Evolutionary conservation across 768 basidiomycete genomes (phyloP).

Genomic region (Paxillus involutus): DNA sequence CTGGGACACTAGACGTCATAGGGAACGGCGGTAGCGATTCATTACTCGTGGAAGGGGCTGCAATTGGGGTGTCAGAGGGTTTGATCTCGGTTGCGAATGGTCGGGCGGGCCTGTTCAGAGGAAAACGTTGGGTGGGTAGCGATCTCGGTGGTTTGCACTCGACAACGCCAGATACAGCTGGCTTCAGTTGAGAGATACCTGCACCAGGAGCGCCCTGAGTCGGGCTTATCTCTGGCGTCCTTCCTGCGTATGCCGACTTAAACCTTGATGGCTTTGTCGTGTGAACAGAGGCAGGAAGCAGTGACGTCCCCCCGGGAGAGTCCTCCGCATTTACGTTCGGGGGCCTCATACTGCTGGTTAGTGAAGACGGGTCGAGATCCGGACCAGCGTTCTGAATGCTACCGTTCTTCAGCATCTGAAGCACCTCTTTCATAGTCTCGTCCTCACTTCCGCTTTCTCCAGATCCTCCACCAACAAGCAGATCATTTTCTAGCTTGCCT

Average conservation of each 20-base stretch:
- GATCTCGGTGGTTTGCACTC: slow-evolving; percentile 21
- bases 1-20: slow-evolving; percentile 1
- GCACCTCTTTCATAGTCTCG: slow-evolving; percentile 46
- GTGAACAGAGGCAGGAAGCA: not conserved
- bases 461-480: slow-evolving; percentile 49
- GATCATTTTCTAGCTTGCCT: slow-evolving; percentile 55
- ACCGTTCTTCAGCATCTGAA: slow-evolving; percentile 51
- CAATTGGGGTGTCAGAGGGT: slow-evolving; percentile 11
- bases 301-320: not conserved
- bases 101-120: slow-evolving; percentile 14
- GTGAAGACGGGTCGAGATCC: slow-evolving; percentile 26
- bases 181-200: slow-evolving; percentile 37
- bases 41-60: slow-evolving; percentile 7
- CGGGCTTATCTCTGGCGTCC: slow-evolving; percentile 9
- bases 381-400: slow-evolving; percentile 56
- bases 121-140: slow-evolving; percentile 10
- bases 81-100: not conserved
- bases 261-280: slow-evolving; percentile 49
- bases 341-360: not conserved
- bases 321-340: not conserved
- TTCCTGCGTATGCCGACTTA: slow-evolving; percentile 28
- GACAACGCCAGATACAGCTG: slow-evolving; percentile 22
- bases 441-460: slow-evolving; percentile 58
- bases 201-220: slow-evolving; percentile 22
- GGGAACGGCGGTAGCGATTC: too few relatives aligned